phyloP scores from a whole-genome alignment of 2,329 filamentous ascomycete species.

The Botrytis fragariae region DNA sequence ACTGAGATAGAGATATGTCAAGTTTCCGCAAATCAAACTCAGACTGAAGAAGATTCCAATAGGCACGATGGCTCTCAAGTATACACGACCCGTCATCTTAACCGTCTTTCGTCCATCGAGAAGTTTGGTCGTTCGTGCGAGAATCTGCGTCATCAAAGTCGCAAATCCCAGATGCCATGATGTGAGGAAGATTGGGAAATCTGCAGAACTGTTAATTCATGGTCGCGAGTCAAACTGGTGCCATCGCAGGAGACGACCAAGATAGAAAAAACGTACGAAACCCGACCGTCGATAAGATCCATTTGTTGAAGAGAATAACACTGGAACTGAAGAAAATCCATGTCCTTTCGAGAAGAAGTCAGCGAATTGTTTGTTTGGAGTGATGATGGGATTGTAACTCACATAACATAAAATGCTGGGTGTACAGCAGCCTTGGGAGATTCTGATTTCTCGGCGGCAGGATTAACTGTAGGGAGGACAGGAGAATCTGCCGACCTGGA shows the following conservation, averaged over 20 bases:
- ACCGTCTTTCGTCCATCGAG: conserved; percentile 94
- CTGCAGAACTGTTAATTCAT: conserved; percentile 45
- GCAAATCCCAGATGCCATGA: conserved; percentile 96
- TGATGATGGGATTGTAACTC: conserved; percentile 35
- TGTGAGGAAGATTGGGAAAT: conserved; percentile 77
- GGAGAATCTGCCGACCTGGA: conserved; percentile 56
- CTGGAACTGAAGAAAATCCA: conserved; percentile 93
- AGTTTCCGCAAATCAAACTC: conserved; percentile 93
- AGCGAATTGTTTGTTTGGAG: conserved; percentile 18
- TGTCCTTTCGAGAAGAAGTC: conserved; percentile 51
- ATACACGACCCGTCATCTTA: conserved; percentile 94
- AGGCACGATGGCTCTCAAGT: conserved; percentile 88
- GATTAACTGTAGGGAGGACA: conserved; percentile 79
- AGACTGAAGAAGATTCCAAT: conserved; percentile 96
- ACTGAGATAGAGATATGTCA: conserved; percentile 92
- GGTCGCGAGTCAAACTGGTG: neutral
- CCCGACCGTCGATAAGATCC: conserved; percentile 80
- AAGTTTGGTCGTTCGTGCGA: conserved; percentile 83
- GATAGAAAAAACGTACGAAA: conserved; percentile 63
- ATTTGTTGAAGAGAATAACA: conserved; percentile 99
- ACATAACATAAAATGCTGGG: conserved; percentile 75
- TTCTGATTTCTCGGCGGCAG: conserved; percentile 57
- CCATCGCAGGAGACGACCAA: neutral
- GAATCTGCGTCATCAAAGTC: conserved; percentile 88
- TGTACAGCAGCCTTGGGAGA: conserved; percentile 52